Base-by-base conservation (phyloP, 1,284 basidiomycete genomes). In the Pseudozyma pruni region DNA sequence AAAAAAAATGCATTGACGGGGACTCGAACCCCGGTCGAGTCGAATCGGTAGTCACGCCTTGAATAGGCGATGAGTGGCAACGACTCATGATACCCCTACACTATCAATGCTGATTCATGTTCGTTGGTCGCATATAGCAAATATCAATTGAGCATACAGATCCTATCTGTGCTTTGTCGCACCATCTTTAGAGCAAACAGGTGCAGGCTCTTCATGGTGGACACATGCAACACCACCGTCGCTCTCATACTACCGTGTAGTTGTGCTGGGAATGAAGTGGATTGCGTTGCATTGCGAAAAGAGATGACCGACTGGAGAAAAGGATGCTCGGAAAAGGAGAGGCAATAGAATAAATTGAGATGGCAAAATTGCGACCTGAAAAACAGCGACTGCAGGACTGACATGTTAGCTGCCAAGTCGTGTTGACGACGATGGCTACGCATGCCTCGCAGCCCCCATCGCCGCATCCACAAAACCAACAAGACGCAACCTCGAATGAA, bases 21-120 rank as follows among this genome's bases (percentile, higher is more conserved):
- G 66, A 69, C 54, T 69, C 66, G 66, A 69, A 69, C 66, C 66
- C 66, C 66, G 66, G 66, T 69, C 66, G 60, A 64, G 67, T 58
- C 67, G 67, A 63, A 58, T 58, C 57, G 44, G 59, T 53, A 46
- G 31, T 54, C 44, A 57, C 52, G 52, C 44, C 29, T 39, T 29
- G 9, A 3, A 17, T 7, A 49, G 19, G 35, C 51, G 53, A 61
- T 61, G 64, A 62, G 53, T 68, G 64, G 64, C 64, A 68, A 68
- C 64, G 64, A 61, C 64, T 62, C 58, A 56, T 59, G 63, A 59
- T 59, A 67, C 55, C 56, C 56, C 56, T 67, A 67, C 61, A 64
- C 61, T 67, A 67, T 57, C 52, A 67, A 67, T 67, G 63, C 63
- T 33, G 40, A 20, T 47, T 43, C 41, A 31, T 53, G 10, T n/a